Percentiles rank a stretch among this genome's conserved stretches.
phyloP scores from a whole-genome alignment of 768 basidiomycete species.

The Mycena rosella region DNA sequence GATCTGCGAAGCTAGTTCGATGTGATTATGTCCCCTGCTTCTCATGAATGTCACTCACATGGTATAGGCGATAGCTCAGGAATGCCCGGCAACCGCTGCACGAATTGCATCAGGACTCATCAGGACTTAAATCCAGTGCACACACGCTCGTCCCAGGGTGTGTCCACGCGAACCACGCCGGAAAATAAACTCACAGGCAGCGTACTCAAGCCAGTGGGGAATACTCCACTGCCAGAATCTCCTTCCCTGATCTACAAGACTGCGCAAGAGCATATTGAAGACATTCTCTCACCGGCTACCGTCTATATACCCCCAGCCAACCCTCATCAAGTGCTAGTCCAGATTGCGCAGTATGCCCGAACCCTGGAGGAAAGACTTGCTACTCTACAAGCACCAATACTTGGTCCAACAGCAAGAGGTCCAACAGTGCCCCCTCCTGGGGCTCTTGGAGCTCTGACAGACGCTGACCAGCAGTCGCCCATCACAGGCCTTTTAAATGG shows the following conservation, averaged over 20 bases:
- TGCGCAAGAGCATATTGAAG: slow-evolving; percentile 9
- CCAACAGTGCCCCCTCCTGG: neutral
- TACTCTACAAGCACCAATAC: neutral
- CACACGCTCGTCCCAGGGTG: too few relatives aligned
- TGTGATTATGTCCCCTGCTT: too few relatives aligned
- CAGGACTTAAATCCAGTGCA: too few relatives aligned
- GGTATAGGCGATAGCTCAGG: too few relatives aligned
- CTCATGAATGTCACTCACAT: too few relatives aligned
- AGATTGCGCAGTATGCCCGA: slow-evolving; percentile 19
- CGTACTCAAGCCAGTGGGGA: too few relatives aligned
- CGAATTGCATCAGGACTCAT: too few relatives aligned
- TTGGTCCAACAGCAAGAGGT: neutral
- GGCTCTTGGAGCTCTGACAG: neutral
- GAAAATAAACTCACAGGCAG: too few relatives aligned
- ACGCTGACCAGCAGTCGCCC: neutral
- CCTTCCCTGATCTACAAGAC: neutral
- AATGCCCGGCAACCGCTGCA: too few relatives aligned
- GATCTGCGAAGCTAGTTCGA: too few relatives aligned
- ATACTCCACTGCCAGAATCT: too few relatives aligned
- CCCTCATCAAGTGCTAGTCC: slow-evolving; percentile 14
- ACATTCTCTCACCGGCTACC: slow-evolving; percentile 6
- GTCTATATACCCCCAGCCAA: slow-evolving; percentile 18
- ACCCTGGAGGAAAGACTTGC: slow-evolving; percentile 12
- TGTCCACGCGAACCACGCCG: too few relatives aligned
- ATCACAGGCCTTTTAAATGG: neutral